Conservation (phyloP, 1,284 basidiomycete genomes). For the Porogramme epimiltina region DNA sequence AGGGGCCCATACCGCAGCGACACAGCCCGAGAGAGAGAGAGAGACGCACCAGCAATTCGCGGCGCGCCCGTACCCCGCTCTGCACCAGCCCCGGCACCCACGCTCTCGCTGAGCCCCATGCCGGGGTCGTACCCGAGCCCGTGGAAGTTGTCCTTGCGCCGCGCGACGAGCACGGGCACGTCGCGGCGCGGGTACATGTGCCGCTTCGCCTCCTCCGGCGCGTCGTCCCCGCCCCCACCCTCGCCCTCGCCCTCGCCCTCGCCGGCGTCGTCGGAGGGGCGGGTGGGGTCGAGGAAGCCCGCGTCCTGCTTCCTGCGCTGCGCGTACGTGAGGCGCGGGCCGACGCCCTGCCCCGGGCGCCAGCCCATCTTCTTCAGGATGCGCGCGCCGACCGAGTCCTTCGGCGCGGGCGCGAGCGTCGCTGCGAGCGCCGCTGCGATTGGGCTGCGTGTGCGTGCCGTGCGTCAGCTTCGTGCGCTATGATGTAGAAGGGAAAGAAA, state of each 20-base stretch:
- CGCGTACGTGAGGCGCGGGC: conserved; percentile 83
- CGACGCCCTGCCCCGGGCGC: conserved; percentile 90
- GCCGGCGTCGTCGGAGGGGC: too few species aligned
- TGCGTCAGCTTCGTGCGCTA: neutral
- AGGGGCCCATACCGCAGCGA: too few species aligned
- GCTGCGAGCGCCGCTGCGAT: conserved; percentile 61
- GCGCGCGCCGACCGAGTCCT: conserved; percentile 76
- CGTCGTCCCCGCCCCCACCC: conserved; percentile 52
- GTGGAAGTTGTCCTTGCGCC: conserved; percentile 73
- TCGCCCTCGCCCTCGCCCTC: too few species aligned
- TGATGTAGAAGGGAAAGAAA: neutral
- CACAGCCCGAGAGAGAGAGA: too few species aligned
- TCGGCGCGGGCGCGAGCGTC: conserved; percentile 60
- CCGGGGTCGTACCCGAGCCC: conserved; percentile 82
- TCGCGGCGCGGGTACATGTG: conserved; percentile 88
- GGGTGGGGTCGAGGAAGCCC: conserved; percentile 38
- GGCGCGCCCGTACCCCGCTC: conserved; percentile 43
- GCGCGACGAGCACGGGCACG: conserved; percentile 62
- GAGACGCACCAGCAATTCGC: conserved; percentile 60
- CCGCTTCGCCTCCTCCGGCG: conserved; percentile 73
- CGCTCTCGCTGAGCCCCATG: conserved; percentile 61
- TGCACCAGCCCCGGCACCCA: conserved; percentile 37
- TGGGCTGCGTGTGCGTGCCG: conserved; percentile 42
- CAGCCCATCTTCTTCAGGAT: conserved; percentile 96
- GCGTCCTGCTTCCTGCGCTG: conserved; percentile 74